These are phyloP conservation scores for Candida insectorum DNA, from an alignment of 805 yeast species.

Conservation along the genomic window DNA sequence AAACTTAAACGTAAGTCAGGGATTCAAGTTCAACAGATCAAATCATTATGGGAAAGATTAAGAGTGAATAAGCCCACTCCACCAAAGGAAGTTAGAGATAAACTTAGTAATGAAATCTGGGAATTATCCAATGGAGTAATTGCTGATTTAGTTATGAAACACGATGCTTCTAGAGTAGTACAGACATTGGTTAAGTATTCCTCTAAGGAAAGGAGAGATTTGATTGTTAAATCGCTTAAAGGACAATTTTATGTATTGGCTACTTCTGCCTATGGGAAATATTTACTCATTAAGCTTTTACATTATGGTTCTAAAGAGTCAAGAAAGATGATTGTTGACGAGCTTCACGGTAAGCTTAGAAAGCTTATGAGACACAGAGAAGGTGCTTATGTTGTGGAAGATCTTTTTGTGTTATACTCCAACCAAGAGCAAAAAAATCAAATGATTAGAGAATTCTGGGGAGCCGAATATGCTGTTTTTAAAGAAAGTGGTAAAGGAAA, in stretches of 20 bases:
- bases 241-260: slow-evolving; percentile 80
- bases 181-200: slow-evolving; percentile 90
- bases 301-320: slow-evolving; percentile 89
- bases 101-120: slow-evolving; percentile 83
- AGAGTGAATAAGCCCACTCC: slow-evolving; percentile 82
- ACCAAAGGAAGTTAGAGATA: slow-evolving; percentile 71
- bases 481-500: slow-evolving; percentile 66
- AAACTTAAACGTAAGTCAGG: slow-evolving; percentile 89
- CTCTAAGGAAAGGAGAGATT: slow-evolving; percentile 71
- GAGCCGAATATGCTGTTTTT: slow-evolving; percentile 90
- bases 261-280: slow-evolving; percentile 91
- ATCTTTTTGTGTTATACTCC: slow-evolving; percentile 80
- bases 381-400: slow-evolving; percentile 97
- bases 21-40: slow-evolving; percentile 76
- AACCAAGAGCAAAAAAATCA: slow-evolving; percentile 80
- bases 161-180: slow-evolving; percentile 93
- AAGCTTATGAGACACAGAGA: slow-evolving; percentile 95
- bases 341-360: slow-evolving; percentile 85
- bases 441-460: slow-evolving; percentile 96
- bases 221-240: slow-evolving; percentile 62
- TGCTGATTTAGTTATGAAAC: slow-evolving; percentile 85
- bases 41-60: slow-evolving; percentile 84
- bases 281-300: slow-evolving; percentile 78
- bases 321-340: slow-evolving; percentile 71
- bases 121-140: slow-evolving; percentile 71